A percentile compares a stretch with the other conserved stretches of the same genome.
Conservation (phyloP, 202 grass and related monocot genomes). For the Thinopyrum obtusiflorum region DNA sequence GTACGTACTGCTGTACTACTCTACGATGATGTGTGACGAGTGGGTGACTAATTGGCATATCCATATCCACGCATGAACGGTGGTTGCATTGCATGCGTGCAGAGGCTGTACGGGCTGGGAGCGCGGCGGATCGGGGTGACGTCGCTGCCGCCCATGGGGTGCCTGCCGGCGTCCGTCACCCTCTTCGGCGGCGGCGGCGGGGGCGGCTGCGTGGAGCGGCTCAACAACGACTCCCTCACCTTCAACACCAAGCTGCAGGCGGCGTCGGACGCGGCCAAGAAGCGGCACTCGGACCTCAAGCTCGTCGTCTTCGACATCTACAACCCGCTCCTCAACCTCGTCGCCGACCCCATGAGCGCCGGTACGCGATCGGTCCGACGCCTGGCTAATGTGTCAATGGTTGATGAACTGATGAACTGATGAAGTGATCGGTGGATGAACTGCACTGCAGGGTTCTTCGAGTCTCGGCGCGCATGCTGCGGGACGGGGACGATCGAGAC, state of each 20-base stretch:
- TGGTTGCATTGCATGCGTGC: neutral
- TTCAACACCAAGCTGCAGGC: constrained; percentile 71
- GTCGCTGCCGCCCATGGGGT: constrained; percentile 80
- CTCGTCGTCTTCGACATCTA: constrained; percentile 87
- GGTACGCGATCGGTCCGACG: constrained; percentile 29
- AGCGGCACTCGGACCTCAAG: constrained; percentile 56
- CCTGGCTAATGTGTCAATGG: too few species aligned
- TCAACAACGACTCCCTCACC: constrained; percentile 64
- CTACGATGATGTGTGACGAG: too few species aligned
- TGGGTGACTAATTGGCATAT: too few species aligned
- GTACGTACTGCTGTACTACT: too few species aligned
- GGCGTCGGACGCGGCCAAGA: constrained; percentile 44
- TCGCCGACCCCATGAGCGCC: constrained; percentile 49
- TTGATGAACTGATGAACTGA: too few species aligned
- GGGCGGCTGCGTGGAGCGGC: constrained; percentile 50
- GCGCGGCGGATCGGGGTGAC: constrained; percentile 88
- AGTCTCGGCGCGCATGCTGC: constrained; percentile 69
- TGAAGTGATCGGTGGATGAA: too few species aligned
- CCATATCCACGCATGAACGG: too few species aligned
- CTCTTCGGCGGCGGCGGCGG: constrained; percentile 59
- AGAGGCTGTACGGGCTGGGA: constrained; percentile 67
- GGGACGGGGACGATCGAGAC: constrained; percentile 92
- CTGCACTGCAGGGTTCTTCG: constrained; percentile 63
- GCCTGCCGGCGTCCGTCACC: constrained; percentile 71
- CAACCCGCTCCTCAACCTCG: constrained; percentile 70